Conservation (phyloP, 129 eudicot genomes). For the Heracleum sosnowskyi region DNA sequence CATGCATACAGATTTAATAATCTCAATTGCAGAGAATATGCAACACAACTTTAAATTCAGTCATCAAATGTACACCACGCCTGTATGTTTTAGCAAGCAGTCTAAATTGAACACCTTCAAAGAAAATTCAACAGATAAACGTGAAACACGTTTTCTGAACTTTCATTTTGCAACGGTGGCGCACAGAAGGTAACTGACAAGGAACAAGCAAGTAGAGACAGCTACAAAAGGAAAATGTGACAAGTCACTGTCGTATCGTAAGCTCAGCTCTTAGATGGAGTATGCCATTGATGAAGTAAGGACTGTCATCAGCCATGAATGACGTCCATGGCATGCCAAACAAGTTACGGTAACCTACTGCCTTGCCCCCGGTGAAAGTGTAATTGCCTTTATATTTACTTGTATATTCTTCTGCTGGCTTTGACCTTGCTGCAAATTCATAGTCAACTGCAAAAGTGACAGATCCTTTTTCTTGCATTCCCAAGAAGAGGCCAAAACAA, state of each 20-base stretch:
- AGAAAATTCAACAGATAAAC: background rate
- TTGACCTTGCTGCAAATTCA: slow-evolving; percentile 73
- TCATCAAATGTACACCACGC: background rate
- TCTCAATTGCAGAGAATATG: background rate
- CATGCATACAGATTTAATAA: background rate
- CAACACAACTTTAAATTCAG: background rate
- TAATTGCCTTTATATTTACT: slow-evolving; percentile 77
- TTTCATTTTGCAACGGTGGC: background rate
- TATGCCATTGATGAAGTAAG: slow-evolving; percentile 51
- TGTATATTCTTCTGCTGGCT: slow-evolving; percentile 61
- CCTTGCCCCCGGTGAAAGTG: slow-evolving; percentile 77
- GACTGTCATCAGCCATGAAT: slow-evolving; percentile 66
- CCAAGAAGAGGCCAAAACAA: slow-evolving; percentile 67
- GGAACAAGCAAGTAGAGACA: background rate
- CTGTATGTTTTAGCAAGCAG: background rate
- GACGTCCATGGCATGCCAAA: slow-evolving; percentile 75
- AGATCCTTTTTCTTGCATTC: slow-evolving; percentile 80
- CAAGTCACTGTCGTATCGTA: slow-evolving; percentile 40
- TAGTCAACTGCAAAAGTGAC: slow-evolving; percentile 74
- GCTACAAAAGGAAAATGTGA: background rate
- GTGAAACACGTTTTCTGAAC: background rate
- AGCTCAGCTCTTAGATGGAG: slow-evolving; percentile 81
- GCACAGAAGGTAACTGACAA: background rate
- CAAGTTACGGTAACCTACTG: slow-evolving; percentile 72
- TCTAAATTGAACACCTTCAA: background rate